Evolutionary conservation across 176 grass and related monocot genomes (phyloP).

Genomic region (Oryza brachyantha): DNA sequence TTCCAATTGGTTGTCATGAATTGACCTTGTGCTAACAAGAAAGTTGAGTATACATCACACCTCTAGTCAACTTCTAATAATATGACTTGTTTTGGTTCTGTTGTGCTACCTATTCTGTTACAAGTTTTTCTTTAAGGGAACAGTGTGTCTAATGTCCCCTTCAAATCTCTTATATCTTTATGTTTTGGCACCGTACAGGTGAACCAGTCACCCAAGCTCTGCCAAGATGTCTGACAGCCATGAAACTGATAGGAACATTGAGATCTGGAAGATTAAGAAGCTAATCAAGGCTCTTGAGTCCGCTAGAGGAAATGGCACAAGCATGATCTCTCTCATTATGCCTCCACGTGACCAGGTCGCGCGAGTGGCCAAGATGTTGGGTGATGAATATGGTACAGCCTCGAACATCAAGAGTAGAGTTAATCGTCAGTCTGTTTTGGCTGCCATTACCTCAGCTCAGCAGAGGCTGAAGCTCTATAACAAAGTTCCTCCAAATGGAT

Average conservation of each 20-base stretch:
- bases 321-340: slow-evolving; percentile 61
- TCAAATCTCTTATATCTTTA: background rate
- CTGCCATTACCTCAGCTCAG: slow-evolving; percentile 50
- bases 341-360: slow-evolving; percentile 51
- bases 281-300: slow-evolving; percentile 52
- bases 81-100: no score
- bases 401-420: slow-evolving; percentile 63
- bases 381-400: slow-evolving; percentile 53
- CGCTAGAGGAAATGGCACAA: slow-evolving; percentile 58
- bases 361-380: slow-evolving; percentile 54
- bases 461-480: slow-evolving; percentile 61
- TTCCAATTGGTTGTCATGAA: background rate
- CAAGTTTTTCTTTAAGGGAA: background rate
- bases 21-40: background rate
- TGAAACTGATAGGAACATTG: slow-evolving; percentile 53
- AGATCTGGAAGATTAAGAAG: slow-evolving; percentile 62
- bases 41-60: background rate
- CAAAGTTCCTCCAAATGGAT: slow-evolving; percentile 50
- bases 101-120: no score
- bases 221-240: slow-evolving; percentile 51
- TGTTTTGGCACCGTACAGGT: slow-evolving; percentile 12
- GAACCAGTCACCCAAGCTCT: background rate
- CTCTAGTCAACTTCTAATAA: no score
- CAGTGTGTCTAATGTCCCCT: background rate
- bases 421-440: slow-evolving; percentile 52